A percentile compares a stretch with the other conserved stretches of the same genome.
These are phyloP conservation scores for Fusarium luffae DNA, from an alignment of 2,329 filamentous ascomycete genomes.

Conservation along the genomic window DNA sequence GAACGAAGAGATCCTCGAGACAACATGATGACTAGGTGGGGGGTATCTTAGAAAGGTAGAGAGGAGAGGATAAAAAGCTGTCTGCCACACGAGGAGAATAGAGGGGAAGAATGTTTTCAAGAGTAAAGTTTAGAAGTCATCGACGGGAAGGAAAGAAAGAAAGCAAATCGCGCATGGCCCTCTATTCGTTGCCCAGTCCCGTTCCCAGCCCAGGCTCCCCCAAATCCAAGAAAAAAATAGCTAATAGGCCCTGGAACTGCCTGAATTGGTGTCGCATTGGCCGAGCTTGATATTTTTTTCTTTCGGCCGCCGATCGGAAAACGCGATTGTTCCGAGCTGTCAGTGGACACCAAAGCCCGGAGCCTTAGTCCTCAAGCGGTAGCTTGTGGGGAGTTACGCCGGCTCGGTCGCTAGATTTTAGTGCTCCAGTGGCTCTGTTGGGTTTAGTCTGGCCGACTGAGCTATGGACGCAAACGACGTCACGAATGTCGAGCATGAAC, in stretches of 20 bases:
- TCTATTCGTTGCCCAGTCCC: conserved; percentile 20
- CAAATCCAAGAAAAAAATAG: conserved; percentile 1
- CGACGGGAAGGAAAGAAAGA: conserved; percentile 13
- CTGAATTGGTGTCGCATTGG: conserved; percentile 39
- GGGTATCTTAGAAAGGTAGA: conserved; percentile 28
- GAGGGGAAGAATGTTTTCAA: conserved; percentile 11
- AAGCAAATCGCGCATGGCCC: conserved; percentile 44
- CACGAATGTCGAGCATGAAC: neutral
- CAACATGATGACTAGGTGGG: conserved; percentile 60
- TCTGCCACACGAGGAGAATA: conserved; percentile 23
- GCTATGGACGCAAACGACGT: neutral
- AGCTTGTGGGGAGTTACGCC: conserved; percentile 22
- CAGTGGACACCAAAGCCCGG: conserved; percentile 10
- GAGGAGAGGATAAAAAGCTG: conserved; percentile 28
- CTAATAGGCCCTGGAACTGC: conserved; percentile 12
- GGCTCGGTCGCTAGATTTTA: conserved; percentile 20
- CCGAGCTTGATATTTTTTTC: conserved; percentile 36
- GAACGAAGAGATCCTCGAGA: conserved; percentile 67
- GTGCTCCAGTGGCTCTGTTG: neutral
- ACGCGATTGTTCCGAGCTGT: conserved; percentile 42
- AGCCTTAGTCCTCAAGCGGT: conserved; percentile 7
- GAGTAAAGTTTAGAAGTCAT: conserved; percentile 26
- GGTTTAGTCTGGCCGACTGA: conserved; percentile 12
- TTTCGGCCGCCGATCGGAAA: conserved; percentile 43
- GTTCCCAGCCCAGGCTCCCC: neutral